Evolutionary conservation across 202 grass and related monocot species (phyloP), one percentile per base, ranked within the genome.

Genomic region (Panicum hallii): DNA sequence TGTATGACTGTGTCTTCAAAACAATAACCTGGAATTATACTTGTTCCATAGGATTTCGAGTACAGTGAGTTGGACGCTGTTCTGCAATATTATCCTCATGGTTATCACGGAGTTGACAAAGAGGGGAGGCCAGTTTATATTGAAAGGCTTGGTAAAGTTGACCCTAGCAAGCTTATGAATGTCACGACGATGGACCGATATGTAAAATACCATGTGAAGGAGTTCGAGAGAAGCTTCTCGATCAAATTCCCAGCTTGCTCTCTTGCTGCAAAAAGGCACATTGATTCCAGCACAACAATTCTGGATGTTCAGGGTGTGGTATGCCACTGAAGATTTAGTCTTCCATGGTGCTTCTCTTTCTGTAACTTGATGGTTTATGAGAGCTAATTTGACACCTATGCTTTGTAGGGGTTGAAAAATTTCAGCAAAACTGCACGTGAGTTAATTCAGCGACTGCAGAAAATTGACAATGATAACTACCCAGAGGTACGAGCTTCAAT

Each of bases 301-400:
- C 77, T 97, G 7, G 95, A 97, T 93, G 92, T 97, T 80, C 92
- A 97, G 75, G 95, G 95, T 11, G 95, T 97, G 87, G 95, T 97
- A 93, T 77, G 90, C 77, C 38, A 26, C 50, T 12, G 13, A 90
- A 48, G 36, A 61, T 75, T 80, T 54, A 40, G 53, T 81, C 30
- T 74, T 26, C 23, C 32, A 62, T 30, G 32, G 32, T 49, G 15
- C 50, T 30, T 52, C 19, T 87, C 50, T 57, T 13, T 13, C 65
- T n/a, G 40, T n/a, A 66, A 78, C 23, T 72, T 82, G 15, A 23
- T n/a, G 41, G 13, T 77, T 78, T 38, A 44, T 30, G 48, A 67
- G 28, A 49, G 23, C 77, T 86, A 74, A 78, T 68, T 82, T 36
- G 36, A 5, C 60, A 7, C 3, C 10, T 75, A 23, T 88, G 47